phyloP scores from a whole-genome alignment of 2,329 filamentous ascomycete genomes.

The Elsinoe ampelina region DNA sequence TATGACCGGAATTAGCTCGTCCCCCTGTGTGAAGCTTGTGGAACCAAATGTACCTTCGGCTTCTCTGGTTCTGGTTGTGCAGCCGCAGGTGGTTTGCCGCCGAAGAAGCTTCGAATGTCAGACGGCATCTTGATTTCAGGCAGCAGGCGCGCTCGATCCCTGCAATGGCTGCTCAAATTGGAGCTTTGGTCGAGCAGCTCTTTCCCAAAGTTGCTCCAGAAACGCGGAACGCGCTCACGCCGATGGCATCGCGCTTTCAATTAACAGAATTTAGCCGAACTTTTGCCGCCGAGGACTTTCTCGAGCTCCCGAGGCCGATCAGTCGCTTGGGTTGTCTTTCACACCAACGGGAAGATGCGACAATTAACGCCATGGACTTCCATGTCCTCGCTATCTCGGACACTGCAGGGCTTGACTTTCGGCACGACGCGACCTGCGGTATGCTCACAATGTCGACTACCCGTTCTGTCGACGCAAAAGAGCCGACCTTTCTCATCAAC shows the following conservation, averaged over 20 bases:
- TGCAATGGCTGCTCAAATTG: not conserved
- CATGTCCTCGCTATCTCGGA: not conserved
- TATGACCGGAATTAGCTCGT: not conserved
- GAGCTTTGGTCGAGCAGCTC: not conserved
- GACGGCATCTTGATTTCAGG: constrained; percentile 51
- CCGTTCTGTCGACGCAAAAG: constrained; percentile 25
- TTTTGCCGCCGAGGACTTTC: not conserved
- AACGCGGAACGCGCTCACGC: constrained; percentile 2
- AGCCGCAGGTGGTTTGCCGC: constrained; percentile 57
- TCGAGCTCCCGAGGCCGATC: not conserved
- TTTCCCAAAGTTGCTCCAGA: not conserved
- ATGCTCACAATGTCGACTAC: constrained; percentile 24
- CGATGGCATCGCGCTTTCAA: constrained; percentile 13
- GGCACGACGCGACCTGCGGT: constrained; percentile 13
- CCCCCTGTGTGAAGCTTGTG: not conserved
- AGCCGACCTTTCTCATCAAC: constrained; percentile 65
- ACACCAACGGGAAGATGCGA: constrained; percentile 10
- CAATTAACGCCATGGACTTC: not conserved
- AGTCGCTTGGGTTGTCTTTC: not conserved
- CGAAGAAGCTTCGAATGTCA: constrained; percentile 89
- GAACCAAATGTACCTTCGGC: constrained; percentile 21
- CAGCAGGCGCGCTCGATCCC: not conserved
- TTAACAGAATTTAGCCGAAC: constrained; percentile 12
- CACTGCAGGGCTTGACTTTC: not conserved
- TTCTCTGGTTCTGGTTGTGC: constrained; percentile 38